These are phyloP conservation scores for Dianthus caryophyllus DNA, from an alignment of 148 eudicot genomes.

Conservation along the genomic window DNA sequence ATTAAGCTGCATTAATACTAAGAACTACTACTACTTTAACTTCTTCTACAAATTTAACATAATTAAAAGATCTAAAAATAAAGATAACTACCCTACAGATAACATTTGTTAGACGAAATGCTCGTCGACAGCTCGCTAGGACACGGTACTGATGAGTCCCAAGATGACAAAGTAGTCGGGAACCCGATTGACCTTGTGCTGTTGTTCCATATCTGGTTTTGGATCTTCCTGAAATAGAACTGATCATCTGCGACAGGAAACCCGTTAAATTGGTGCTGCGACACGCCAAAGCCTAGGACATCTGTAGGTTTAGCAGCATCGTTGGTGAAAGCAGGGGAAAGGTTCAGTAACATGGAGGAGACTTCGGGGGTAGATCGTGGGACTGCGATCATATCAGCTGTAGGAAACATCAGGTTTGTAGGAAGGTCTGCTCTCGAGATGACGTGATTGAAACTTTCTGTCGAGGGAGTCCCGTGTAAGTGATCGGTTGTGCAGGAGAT, in stretches of 20 bases:
- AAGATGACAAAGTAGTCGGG: slow-evolving; percentile 46
- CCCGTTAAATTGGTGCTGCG: slow-evolving; percentile 36
- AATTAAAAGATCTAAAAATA: slow-evolving; percentile 1
- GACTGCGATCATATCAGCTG: slow-evolving; percentile 27
- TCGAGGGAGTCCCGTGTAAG: slow-evolving; percentile 24
- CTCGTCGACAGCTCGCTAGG: slow-evolving; percentile 61
- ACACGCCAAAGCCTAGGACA: slow-evolving; percentile 36
- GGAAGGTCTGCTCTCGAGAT: slow-evolving; percentile 28
- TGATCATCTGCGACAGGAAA: slow-evolving; percentile 37
- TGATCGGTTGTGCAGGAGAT: slow-evolving; percentile 45
- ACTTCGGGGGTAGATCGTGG: slow-evolving; percentile 34
- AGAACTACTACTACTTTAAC: not conserved
- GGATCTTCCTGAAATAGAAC: slow-evolving; percentile 29
- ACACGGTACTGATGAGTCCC: slow-evolving; percentile 69
- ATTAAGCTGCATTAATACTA: slow-evolving; percentile 21
- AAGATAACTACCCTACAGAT: slow-evolving; percentile 23
- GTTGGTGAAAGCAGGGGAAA: slow-evolving; percentile 26
- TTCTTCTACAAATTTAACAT: slow-evolving; percentile 21
- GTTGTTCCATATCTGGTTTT: slow-evolving; percentile 41
- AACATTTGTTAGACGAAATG: slow-evolving; percentile 47
- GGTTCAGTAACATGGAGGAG: slow-evolving; percentile 43
- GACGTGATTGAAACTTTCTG: slow-evolving; percentile 30
- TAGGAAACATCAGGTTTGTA: slow-evolving; percentile 37
- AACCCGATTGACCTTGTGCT: slow-evolving; percentile 37
- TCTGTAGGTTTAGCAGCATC: slow-evolving; percentile 31